Evolutionary conservation across 1,284 basidiomycete species (phyloP), one percentile per base, ranked within the genome.

Genomic region (Vanrija pseudolonga): DNA sequence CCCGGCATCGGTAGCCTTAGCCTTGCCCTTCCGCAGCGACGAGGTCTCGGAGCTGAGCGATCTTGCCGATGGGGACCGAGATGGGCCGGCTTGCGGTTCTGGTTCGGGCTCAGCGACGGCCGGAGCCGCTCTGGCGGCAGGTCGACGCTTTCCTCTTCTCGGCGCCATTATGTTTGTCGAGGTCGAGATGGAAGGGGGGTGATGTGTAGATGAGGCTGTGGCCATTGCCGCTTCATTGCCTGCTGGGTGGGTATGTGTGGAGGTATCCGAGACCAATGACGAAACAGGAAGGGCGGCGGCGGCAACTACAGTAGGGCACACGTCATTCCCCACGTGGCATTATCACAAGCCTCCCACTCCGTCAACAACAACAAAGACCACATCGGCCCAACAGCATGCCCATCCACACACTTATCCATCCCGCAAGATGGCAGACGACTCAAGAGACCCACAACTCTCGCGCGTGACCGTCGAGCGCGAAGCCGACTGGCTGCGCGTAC

Each of bases 401-500:
- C 28, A 12, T 32, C 28, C 28, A 12, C 12, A 15, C 32, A 32
- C 14, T 4, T 14, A 12, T 12, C 2, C 12, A 32, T 2, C 32
- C 1, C 32, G 14, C n/a, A n/a, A n/a, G n/a, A 32, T 32, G 32
- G 32, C 32, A 32, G 9, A 26, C 7, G 26, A 26, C n/a, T 26
- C 26, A 32, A 32, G 32, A 32, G 32, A 32, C 14, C 32, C 32
- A 32, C 32, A 9, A 32, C 32, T 54, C 4, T 45, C 44, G 0
- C 58, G 58, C 38, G 36, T 77, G 23, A 62, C 58, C 1, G 59
- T 77, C 26, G 74, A 76, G 47, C 57, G 60, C 17, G 70, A 77
- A 53, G 47, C 56, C 9, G 68, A 70, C 46, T 77, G 75, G 75
- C 50, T 71, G 4, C 54, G 68, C 24, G 71, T 75, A 1, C 60